Evolutionary conservation across 1,139 yeast genomes (phyloP).

Genomic region (Candida sanyaensis): DNA sequence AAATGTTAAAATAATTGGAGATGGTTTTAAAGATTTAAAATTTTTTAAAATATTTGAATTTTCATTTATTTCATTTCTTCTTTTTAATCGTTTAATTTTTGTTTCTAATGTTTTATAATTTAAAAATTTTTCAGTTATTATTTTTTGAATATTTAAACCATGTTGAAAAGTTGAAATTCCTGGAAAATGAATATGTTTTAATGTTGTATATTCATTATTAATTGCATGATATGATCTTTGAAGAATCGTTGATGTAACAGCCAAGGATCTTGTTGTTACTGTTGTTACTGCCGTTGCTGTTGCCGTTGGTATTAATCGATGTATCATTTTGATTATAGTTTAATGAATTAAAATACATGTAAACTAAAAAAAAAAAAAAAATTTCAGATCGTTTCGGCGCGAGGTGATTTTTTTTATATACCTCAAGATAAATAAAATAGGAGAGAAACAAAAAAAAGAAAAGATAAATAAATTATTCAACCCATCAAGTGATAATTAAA

Average conservation of each 20-base stretch:
- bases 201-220: conserved; percentile 34
- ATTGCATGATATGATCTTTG: conserved; percentile 27
- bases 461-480: too few species aligned
- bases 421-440: too few species aligned
- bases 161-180: conserved; percentile 54
- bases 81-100: conserved; percentile 22
- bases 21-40: conserved; percentile 48
- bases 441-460: too few species aligned
- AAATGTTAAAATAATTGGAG: conserved; percentile 70
- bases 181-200: conserved; percentile 66
- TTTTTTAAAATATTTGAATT: conserved; percentile 29
- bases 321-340: too few species aligned
- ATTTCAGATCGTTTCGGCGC: too few species aligned
- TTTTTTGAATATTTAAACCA: conserved; percentile 66
- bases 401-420: not conserved
- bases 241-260: too few species aligned
- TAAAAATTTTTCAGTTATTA: conserved; percentile 60
- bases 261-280: too few species aligned
- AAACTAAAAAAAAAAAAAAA: too few species aligned
- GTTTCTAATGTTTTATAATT: conserved; percentile 59
- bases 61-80: conserved; percentile 18
- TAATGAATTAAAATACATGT: too few species aligned
- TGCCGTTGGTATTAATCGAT: too few species aligned
- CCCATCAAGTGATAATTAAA: too few species aligned
- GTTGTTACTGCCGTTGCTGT: too few species aligned